Evolutionary conservation across 306 rosid genomes (phyloP).

Genomic region (Urtica urens): DNA sequence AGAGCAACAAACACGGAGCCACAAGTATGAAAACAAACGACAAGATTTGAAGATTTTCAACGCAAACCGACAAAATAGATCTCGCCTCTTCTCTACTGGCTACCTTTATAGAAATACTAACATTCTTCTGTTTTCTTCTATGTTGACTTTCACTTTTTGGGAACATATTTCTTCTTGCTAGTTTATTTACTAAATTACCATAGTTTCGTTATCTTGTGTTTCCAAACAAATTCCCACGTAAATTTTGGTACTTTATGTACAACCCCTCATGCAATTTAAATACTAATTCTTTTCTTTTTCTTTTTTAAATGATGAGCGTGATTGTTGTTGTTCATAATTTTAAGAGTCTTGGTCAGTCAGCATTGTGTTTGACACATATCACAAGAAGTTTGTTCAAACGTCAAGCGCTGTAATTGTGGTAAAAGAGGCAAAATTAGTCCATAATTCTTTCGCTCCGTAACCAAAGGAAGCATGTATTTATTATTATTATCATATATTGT

Average conservation of each 20-base stretch:
- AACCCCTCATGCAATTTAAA: neutral
- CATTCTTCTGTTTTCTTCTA: neutral
- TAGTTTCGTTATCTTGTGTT: conserved; percentile 5
- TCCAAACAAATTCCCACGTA: conserved; percentile 11
- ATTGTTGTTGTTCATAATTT: neutral
- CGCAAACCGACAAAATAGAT: conserved; percentile 7
- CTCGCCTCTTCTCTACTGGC: neutral
- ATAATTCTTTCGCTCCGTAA: conserved; percentile 27
- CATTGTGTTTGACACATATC: conserved; percentile 5
- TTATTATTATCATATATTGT: neutral
- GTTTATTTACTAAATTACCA: neutral
- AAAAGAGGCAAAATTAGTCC: conserved; percentile 10
- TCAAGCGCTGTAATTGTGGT: neutral
- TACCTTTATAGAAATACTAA: conserved; percentile 6
- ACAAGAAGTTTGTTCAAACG: conserved; percentile 6
- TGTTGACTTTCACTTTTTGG: conserved; percentile 4
- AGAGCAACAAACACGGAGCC: conserved; percentile 33
- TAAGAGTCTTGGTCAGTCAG: neutral
- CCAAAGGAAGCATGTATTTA: conserved; percentile 36
- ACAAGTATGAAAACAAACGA: conserved; percentile 17
- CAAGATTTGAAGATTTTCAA: conserved; percentile 15
- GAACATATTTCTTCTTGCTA: conserved; percentile 3
- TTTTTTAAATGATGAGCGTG: neutral
- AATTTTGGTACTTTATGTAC: conserved; percentile 1
- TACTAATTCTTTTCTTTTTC: no score